Evolutionary conservation across 2,329 filamentous ascomycete genomes (phyloP).

Genomic region (Aspergillus versicolor): DNA sequence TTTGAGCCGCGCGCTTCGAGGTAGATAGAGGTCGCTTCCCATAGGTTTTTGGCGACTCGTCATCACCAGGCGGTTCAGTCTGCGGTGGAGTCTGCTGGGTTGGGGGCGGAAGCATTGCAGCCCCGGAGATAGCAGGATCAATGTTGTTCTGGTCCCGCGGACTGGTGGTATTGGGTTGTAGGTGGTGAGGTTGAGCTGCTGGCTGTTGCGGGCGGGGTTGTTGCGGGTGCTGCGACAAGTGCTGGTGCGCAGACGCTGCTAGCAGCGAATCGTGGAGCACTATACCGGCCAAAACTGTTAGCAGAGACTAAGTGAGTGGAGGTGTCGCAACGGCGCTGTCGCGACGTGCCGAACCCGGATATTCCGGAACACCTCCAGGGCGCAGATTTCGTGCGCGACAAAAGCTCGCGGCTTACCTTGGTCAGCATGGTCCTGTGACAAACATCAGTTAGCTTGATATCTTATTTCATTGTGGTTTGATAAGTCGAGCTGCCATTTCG

Average conservation of each 20-base stretch:
- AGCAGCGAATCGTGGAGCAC: conserved; percentile 65
- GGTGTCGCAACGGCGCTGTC: not conserved
- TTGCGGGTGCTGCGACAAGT: conserved; percentile 48
- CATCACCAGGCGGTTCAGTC: conserved; percentile 30
- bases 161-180: conserved; percentile 41
- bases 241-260: conserved; percentile 46
- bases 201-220: conserved; percentile 41
- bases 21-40: conserved; percentile 87
- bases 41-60: conserved; percentile 66
- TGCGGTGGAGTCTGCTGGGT: conserved; percentile 32
- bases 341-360: conserved; percentile 29
- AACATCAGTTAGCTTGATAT: conserved; percentile 12
- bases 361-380: conserved; percentile 19
- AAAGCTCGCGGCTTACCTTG: conserved; percentile 42
- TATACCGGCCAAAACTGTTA: conserved; percentile 27
- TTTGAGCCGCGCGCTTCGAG: conserved; percentile 94
- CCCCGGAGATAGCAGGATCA: conserved; percentile 58
- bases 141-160: conserved; percentile 55
- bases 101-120: conserved; percentile 47
- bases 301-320: conserved; percentile 1
- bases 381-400: not conserved
- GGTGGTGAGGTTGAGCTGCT: conserved; percentile 41
- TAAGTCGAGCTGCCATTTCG: not conserved
- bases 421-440: conserved; percentile 43
- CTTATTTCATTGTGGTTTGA: not conserved